Base-by-base conservation (phyloP, 164 flowering plant species). In the Sextonia rubra region DNA sequence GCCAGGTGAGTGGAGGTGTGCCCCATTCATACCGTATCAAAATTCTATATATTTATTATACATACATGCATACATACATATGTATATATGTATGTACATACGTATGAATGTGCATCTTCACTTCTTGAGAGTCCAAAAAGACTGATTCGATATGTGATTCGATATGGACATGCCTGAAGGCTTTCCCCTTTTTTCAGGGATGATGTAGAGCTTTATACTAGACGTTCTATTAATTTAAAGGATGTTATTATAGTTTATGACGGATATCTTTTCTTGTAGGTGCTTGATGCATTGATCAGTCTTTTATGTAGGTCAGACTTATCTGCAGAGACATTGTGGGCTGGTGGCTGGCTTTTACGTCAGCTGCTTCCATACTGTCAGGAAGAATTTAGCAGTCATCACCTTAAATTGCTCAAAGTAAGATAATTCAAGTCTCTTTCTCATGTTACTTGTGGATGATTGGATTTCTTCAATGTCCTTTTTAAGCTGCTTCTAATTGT, bases 341-440 rank as follows among this genome's bases (percentile, higher is more conserved):
- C 86, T 78, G 98, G 97, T 79, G 98, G 98, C 77, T 96, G 99
- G 98, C 95, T 93, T 78, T 82, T 96, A 78, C 97, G 95, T 15
- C 99, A 96, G 87, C 83, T 96, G 76, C 90, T 96, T 77, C 98
- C 98, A 64, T 87, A 90, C 68, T 86, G 94, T 66, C 89, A 87
- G 80, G 82, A 87, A 3, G 98, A 90, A 79, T 89, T 96, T 76
- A 89, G 84, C 70, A 80, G 83, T 49, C 80, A 84, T 71, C 97
- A 89, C 83, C 89, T 83, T 69, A 68, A 84, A 75, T 73, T 85
- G 72, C 86, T 96, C 66, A 90, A 83, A 68, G 98, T 91, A 87
- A 83, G 85, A 62, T 48, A 11, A 47, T 12, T 56, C 25, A 71
- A n/a, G 5, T 17, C 25, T 37, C 15, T 12, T 56, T 1, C 18